These are phyloP conservation scores for Omphalotus olearius DNA, from an alignment of 1,284 basidiomycete species.

Conservation along the genomic window DNA sequence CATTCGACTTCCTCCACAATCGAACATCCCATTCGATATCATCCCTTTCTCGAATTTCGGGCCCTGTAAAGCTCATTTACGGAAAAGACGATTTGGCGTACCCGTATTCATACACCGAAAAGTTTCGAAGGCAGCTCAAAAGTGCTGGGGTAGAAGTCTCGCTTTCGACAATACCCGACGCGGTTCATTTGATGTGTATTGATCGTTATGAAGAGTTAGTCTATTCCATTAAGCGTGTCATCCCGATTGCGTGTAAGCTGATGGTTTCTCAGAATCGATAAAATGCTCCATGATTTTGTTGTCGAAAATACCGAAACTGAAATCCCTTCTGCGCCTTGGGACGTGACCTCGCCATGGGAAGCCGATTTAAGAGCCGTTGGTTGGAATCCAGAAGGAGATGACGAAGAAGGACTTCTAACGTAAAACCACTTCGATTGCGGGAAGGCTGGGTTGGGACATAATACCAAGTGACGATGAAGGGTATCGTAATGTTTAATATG, in stretches of 20 bases:
- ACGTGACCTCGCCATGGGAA: slow-evolving; percentile 10
- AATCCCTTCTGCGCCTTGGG: background rate
- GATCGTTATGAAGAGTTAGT: slow-evolving; percentile 7
- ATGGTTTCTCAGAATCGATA: slow-evolving; percentile 6
- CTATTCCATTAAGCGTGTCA: too few species aligned
- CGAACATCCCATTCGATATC: slow-evolving; percentile 23
- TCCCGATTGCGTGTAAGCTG: background rate
- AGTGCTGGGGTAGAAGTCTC: slow-evolving; percentile 6
- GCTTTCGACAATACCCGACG: slow-evolving; percentile 1
- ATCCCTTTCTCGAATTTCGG: slow-evolving; percentile 16
- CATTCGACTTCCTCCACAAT: slow-evolving; percentile 16
- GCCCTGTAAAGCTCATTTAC: slow-evolving; percentile 8
- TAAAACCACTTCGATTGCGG: background rate
- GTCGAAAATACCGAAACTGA: background rate
- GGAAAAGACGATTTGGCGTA: slow-evolving; percentile 11
- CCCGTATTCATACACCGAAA: background rate
- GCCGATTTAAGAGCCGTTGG: slow-evolving; percentile 2
- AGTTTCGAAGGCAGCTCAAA: slow-evolving; percentile 4
- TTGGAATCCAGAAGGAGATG: slow-evolving; percentile 5
- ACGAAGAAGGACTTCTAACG: background rate
- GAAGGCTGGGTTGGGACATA: too few species aligned
- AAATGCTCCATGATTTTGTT: slow-evolving; percentile 10
- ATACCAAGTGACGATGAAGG: too few species aligned
- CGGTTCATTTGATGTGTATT: slow-evolving; percentile 2
- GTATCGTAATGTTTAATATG: too few species aligned